Percentiles rank a stretch among this genome's conserved stretches.
phyloP scores from a whole-genome alignment of 371 early-diverging fungal genomes.

The Coemansia linderi region DNA sequence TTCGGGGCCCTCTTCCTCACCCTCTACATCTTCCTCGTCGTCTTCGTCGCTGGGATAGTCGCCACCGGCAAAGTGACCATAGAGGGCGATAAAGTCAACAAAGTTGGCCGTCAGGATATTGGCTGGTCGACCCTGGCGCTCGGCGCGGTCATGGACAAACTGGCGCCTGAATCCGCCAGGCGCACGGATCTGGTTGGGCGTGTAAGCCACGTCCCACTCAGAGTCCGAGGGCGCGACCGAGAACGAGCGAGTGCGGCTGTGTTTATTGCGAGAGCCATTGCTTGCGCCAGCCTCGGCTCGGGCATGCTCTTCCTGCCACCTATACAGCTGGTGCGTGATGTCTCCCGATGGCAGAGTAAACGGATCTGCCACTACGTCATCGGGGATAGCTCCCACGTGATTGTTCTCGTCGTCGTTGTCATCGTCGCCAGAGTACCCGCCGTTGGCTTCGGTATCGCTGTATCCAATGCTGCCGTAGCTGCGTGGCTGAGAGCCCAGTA shows the following conservation, averaged over 20 bases:
- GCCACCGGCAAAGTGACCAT: constrained; percentile 95
- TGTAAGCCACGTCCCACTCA: constrained; percentile 51
- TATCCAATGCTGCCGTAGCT: constrained; percentile 43
- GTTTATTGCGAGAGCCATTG: constrained; percentile 19
- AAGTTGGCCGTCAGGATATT: constrained; percentile 83
- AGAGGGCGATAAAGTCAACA: constrained; percentile 91
- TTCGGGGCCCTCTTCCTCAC: constrained; percentile 18
- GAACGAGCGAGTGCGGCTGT: constrained; percentile 45
- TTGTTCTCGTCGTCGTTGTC: constrained; percentile 43
- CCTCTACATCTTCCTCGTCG: constrained; percentile 64
- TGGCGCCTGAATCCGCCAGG: constrained; percentile 92
- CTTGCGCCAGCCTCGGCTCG: constrained; percentile 13
- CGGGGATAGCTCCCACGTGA: neutral
- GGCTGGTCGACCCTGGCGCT: constrained; percentile 67
- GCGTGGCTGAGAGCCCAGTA: constrained; percentile 34
- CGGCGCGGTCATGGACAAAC: constrained; percentile 74
- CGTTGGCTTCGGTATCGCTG: constrained; percentile 30
- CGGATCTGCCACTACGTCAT: constrained; percentile 49
- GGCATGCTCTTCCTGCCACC: constrained; percentile 85
- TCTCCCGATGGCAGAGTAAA: constrained; percentile 73
- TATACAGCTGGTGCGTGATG: constrained; percentile 86
- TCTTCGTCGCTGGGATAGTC: constrained; percentile 83
- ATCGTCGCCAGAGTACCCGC: constrained; percentile 42
- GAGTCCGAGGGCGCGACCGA: constrained; percentile 45
- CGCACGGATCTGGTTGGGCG: constrained; percentile 46